A percentile compares a stretch with the other conserved stretches of the same genome.
Evolutionary conservation across 345 rosid species (phyloP).

Genomic region (Moricandia moricandioides): DNA sequence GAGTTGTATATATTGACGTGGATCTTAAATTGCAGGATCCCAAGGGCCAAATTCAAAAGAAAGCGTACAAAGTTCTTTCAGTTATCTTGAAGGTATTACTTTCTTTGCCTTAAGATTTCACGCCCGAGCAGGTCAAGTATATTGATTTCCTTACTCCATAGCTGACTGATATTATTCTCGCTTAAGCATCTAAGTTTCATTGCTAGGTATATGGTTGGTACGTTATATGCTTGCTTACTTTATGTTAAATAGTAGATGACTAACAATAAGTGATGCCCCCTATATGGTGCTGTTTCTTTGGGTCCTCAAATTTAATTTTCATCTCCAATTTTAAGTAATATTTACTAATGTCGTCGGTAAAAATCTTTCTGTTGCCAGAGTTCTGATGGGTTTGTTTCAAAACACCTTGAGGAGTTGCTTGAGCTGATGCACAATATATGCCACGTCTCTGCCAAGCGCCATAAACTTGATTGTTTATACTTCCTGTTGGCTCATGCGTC

Average conservation of each 20-base stretch:
- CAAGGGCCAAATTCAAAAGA: slow-evolving; percentile 80
- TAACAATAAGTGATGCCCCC: not conserved
- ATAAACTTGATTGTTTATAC: slow-evolving; percentile 89
- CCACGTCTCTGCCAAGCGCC: slow-evolving; percentile 90
- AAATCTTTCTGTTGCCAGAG: slow-evolving; percentile 44
- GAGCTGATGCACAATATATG: slow-evolving; percentile 72
- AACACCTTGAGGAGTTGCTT: slow-evolving; percentile 63
- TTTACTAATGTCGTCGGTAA: slow-evolving; percentile 9
- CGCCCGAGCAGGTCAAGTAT: slow-evolving; percentile 3
- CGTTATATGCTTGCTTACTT: not conserved
- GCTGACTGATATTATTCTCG: slow-evolving; percentile 4
- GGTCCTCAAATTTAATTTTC: no score
- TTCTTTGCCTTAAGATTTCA: not conserved
- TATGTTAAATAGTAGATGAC: not conserved
- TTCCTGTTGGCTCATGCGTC: slow-evolving; percentile 60
- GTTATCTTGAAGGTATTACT: slow-evolving; percentile 63
- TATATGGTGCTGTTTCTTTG: slow-evolving; percentile 5
- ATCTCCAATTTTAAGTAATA: not conserved
- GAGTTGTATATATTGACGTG: slow-evolving; percentile 13
- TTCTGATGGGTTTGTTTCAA: slow-evolving; percentile 53
- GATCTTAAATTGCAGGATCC: slow-evolving; percentile 52
- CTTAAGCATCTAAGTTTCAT: slow-evolving; percentile 5
- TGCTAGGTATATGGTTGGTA: not conserved
- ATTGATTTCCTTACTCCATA: not conserved
- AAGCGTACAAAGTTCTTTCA: slow-evolving; percentile 90